Evolutionary conservation across 306 rosid species (phyloP), one percentile per base, ranked within the genome.

Genomic region (Prunus dulcis): DNA sequence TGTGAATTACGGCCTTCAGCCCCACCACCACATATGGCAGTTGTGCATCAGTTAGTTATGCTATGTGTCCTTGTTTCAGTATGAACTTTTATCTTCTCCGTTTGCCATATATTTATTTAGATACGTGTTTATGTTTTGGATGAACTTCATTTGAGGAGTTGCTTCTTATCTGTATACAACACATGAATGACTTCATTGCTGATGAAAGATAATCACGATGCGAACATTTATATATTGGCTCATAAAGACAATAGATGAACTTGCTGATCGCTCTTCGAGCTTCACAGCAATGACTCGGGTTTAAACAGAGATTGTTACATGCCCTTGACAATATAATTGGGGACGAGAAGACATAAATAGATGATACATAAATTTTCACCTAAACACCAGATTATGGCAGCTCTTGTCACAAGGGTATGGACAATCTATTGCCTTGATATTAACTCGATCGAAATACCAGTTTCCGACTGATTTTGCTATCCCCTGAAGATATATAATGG

Each of bases 381-480:
- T 69, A 60, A 46, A 41, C 38, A 86, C 82, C 64, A 92, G 88
- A 88, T 95, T 75, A 83, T 95, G 97, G 80, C 99, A 95, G 19
- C 89, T 88, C 45, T 81, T 84, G 79, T 95, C 99, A 28, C 99
- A 92, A 72, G 97, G 98, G 75, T 88, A 92, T 6, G 93, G 91
- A 56, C 97, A 95, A 67, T 95, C 97, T n/a, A 95, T 76, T 43
- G 63, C 85, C 91, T 84, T 92, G 76, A 5, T 72, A 2, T 46
- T 72, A 45, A 83, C 84, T 79, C 98, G 81, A 64, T 95, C 88
- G 19, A 89, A 95, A 77, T 85, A 92, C 98, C 98, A 95, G 72
- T 90, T 93, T 58, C 96, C 96, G 18, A 92, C 98, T 38, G 97
- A 97, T 19, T 83, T 27, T 5, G 98, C 97, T 52, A 95, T 92